Percentiles rank a stretch among this genome's conserved stretches.
Evolutionary conservation across 352 stramenopile species (phyloP).

Genomic region (Pythium aquatile): DNA sequence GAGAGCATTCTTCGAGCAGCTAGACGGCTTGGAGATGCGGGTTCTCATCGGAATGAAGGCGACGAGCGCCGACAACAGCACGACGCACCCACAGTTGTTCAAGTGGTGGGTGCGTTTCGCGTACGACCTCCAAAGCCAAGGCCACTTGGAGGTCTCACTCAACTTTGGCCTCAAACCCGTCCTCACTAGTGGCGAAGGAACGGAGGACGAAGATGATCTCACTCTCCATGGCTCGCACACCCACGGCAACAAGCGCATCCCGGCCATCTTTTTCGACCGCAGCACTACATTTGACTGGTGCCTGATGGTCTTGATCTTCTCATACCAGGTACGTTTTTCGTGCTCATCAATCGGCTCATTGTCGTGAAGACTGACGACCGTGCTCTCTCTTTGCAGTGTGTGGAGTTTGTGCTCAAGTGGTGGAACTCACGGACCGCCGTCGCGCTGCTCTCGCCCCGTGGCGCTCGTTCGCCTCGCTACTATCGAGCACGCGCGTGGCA

Average conservation of each 20-base stretch:
- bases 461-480: constrained; percentile 18
- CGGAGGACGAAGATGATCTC: background rate
- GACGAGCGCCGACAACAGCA: constrained; percentile 17
- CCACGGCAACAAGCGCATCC: constrained; percentile 25
- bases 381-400: constrained; percentile 23
- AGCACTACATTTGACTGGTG: constrained; percentile 45
- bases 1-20: constrained; percentile 57
- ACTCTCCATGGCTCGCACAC: constrained; percentile 17
- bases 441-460: constrained; percentile 18
- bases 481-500: constrained; percentile 23
- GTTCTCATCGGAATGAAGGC: constrained; percentile 49
- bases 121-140: constrained; percentile 70
- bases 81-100: constrained; percentile 31
- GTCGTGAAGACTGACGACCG: background rate
- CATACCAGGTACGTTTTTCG: constrained; percentile 45
- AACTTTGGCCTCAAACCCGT: constrained; percentile 40
- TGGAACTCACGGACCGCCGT: constrained; percentile 22
- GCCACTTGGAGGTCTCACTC: constrained; percentile 66
- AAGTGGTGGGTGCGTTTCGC: constrained; percentile 61
- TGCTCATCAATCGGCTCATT: background rate
- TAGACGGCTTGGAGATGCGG: constrained; percentile 63
- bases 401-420: constrained; percentile 52
- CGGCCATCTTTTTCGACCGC: constrained; percentile 46
- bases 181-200: background rate
- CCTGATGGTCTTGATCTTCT: constrained; percentile 36